Base-by-base conservation (phyloP, 352 stramenopile genomes). In the Pythium insidiosum region DNA sequence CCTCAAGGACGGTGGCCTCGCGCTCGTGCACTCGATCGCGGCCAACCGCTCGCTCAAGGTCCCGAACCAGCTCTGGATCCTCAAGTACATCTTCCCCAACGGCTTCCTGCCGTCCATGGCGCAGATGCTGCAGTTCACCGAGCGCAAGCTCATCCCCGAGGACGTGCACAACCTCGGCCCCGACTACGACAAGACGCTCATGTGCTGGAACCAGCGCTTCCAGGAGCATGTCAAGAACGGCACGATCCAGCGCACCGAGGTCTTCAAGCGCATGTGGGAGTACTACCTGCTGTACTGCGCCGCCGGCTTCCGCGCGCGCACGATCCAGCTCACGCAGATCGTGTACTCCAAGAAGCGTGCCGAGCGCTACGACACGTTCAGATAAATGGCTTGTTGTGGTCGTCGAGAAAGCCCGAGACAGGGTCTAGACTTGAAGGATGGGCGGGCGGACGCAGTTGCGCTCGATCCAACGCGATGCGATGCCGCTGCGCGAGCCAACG, bases 21-120 rank as follows among this genome's bases (percentile, higher is more conserved):
- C 80, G 24, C 37, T 93, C 34, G 68, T 95, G 43, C 82, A 95
- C 66, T 78, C 78, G 35, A 88, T 90, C 36, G 72, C 75, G 19
- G 70, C 85, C 28, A 88, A 88, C 61, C 72, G 78, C 39, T 91
- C 75, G 50, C 80, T 83, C 47, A 83, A 91, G 70, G 78, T 84
- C 30, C 69, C 73, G 22, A 77, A 71, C 55, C 82, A 87, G 64
- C 67, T 79, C 55, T 95, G 85, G 73, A 88, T 95, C 52, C 72
- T 91, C 50, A 91, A 89, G 64, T 94, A 91, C 73, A 95, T 95
- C 61, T 95, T 95, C 59, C 84, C 84, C 19, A 92, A 92, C 43
- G 84, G 84, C 47, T 88, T 91, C 63, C 35, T 93, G 46, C 80
- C 82, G 43, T 93, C 73, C 36, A 54, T 85, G 16, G 65, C 71